These are phyloP conservation scores for Hydnum rufescens DNA, from an alignment of 768 basidiomycete species.

Conservation along the genomic window DNA sequence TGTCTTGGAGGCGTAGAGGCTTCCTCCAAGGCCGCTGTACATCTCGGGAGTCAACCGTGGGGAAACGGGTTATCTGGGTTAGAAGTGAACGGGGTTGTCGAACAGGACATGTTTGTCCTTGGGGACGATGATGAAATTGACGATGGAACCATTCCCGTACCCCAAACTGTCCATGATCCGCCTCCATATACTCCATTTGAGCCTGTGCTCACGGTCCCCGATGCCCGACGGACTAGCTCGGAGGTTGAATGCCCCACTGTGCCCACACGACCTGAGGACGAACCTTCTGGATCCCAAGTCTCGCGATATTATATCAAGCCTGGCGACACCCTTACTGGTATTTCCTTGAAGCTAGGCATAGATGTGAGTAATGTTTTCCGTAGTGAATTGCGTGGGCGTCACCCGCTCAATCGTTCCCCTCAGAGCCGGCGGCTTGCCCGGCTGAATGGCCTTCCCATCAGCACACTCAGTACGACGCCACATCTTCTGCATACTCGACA, in stretches of 20 bases:
- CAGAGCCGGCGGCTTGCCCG: conserved; percentile 42
- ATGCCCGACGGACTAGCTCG: background rate
- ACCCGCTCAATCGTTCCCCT: conserved; percentile 1
- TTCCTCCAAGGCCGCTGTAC: conserved; percentile 5
- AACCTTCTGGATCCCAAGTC: background rate
- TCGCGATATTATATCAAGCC: conserved; percentile 34
- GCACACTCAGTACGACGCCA: conserved; percentile 47
- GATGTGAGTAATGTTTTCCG: conserved; percentile 28
- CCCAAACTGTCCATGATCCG: background rate
- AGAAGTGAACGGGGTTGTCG: conserved; percentile 27
- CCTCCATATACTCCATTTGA: background rate
- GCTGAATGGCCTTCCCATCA: conserved; percentile 44
- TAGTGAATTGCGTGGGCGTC: background rate
- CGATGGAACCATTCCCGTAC: conserved; percentile 13
- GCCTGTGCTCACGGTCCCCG: background rate
- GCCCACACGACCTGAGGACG: background rate
- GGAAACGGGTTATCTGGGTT: conserved; percentile 20
- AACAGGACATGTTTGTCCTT: conserved; percentile 43
- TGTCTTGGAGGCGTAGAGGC: conserved; percentile 42
- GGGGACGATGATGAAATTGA: conserved; percentile 42
- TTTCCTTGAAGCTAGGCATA: conserved; percentile 37
- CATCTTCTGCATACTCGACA: conserved; percentile 53
- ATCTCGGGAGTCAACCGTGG: conserved; percentile 11
- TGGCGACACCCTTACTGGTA: conserved; percentile 42
- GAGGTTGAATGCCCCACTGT: conserved; percentile 7